These are phyloP conservation scores for Carex littledalei DNA, from an alignment of 176 grass and related monocot species.

Conservation along the genomic window DNA sequence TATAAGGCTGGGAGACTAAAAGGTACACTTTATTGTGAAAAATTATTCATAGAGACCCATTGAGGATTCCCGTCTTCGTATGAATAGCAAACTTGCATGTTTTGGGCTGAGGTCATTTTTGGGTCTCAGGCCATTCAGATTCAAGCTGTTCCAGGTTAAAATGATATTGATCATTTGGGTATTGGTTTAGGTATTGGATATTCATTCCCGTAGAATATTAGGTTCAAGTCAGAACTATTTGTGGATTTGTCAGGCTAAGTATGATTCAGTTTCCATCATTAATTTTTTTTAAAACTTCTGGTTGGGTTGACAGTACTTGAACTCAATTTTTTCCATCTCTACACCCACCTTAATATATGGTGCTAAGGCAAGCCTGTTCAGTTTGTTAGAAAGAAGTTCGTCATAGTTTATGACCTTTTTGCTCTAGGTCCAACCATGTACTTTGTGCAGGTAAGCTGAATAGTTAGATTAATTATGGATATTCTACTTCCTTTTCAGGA, in stretches of 20 bases:
- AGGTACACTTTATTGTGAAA: conserved; percentile 33
- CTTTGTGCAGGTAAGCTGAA: background rate
- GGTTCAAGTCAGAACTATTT: background rate
- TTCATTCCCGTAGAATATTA: background rate
- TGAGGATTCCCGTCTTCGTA: background rate
- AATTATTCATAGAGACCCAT: background rate
- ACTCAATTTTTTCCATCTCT: background rate
- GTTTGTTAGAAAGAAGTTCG: background rate
- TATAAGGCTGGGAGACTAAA: conserved; percentile 58
- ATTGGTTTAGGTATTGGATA: background rate
- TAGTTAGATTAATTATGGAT: background rate
- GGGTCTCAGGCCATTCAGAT: background rate
- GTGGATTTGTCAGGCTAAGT: background rate
- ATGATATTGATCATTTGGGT: background rate
- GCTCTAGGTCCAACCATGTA: background rate
- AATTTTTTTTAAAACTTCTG: background rate
- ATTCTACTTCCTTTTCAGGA: conserved; percentile 7
- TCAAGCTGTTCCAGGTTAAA: background rate
- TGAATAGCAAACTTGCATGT: background rate
- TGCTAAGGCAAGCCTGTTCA: background rate
- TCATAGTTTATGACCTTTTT: background rate
- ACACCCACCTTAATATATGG: background rate
- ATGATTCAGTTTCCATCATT: background rate
- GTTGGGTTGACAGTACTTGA: background rate
- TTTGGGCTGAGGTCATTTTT: background rate